A percentile compares a stretch with the other conserved stretches of the same genome.
Evolutionary conservation across 495 filamentous ascomycete species (phyloP).

Genomic region (Trichoderma orchidacearum): DNA sequence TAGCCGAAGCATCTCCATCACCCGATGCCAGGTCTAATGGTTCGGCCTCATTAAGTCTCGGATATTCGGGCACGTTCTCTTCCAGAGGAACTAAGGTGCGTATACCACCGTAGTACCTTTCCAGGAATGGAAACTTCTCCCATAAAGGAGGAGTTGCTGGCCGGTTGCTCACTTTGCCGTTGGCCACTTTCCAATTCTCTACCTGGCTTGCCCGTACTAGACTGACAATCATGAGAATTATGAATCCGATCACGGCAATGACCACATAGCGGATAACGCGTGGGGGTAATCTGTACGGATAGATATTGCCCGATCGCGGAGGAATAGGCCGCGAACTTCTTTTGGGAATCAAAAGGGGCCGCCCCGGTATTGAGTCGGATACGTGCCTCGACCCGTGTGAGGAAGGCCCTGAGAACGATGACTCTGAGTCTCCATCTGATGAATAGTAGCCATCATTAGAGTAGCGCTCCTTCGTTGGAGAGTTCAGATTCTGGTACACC

Average conservation of each 20-base stretch:
- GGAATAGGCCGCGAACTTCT: slow-evolving; percentile 18
- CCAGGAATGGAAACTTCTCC: slow-evolving; percentile 72
- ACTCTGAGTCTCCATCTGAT: slow-evolving; percentile 27
- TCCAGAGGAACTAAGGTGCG: slow-evolving; percentile 45
- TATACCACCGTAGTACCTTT: slow-evolving; percentile 75
- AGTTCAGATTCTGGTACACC: slow-evolving; percentile 23
- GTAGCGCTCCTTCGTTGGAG: slow-evolving; percentile 26
- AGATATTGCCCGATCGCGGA: slow-evolving; percentile 21
- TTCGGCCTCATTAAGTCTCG: slow-evolving; percentile 35
- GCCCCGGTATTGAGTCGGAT: slow-evolving; percentile 34
- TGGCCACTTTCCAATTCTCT: slow-evolving; percentile 44
- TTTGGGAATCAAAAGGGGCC: slow-evolving; percentile 40
- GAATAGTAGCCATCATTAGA: slow-evolving; percentile 23
- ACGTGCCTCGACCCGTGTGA: slow-evolving; percentile 33
- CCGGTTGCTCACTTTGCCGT: slow-evolving; percentile 33
- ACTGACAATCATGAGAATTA: slow-evolving; percentile 58
- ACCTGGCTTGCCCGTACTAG: slow-evolving; percentile 57
- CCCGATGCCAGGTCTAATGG: slow-evolving; percentile 29
- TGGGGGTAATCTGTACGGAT: slow-evolving; percentile 47
- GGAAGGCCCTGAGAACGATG: slow-evolving; percentile 22
- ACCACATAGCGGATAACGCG: slow-evolving; percentile 60
- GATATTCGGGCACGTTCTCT: slow-evolving; percentile 64
- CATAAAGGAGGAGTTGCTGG: slow-evolving; percentile 52
- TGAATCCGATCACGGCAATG: slow-evolving; percentile 33
- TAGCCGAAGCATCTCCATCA: background rate